Base-by-base conservation (phyloP, 371 early-diverging fungal species). In the Chytridium lagenaria region DNA sequence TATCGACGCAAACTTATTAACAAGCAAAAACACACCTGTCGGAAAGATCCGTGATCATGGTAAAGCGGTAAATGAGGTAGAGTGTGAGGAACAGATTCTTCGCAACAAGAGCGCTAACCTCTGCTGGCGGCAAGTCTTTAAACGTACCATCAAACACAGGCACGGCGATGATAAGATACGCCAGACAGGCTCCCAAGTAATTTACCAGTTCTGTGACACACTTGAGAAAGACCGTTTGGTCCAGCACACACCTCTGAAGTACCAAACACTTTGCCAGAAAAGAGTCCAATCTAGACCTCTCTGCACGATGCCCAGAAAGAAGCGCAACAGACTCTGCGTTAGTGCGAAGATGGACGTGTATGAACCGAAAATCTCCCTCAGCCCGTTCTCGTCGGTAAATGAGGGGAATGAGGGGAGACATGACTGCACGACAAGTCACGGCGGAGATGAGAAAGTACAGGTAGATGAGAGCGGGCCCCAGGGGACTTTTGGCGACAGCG, bases 321-420 rank as follows among this genome's bases (percentile, higher is more conserved):
- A 97, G 89, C 1, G 94, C 90, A 73, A 97, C 91, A 0, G 92
- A 82, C 77, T 95, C 95, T 28, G 91, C 89, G 77, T 87, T 86
- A 67, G 88, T 87, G 16, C 94, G 85, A 39, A 92, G 78, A 2
- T 90, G 87, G 31, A 92, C 89, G 74, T 94, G 93, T 37, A 89
- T 80, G 75, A 85, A 93, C 59, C 91, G 89, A 67, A 80, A 79
- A 71, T 93, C 86, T 26, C 96, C 97, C 77, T 97, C 97, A 2
- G 88, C 86, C 10, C 83, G 81, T 75, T 97, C 95, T 66, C 88
- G 90, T 67, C 78, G 77, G 77, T 86, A 93, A 2, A 95, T 91
- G 19, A 90, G 84, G 59, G 88, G 87, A 55, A 94, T 89, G 30
- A 95, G 86, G 22, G 93, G 93, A 34, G 86, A 82, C 80, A 95